Evolutionary conservation across 805 yeast genomes (phyloP), one percentile per base, ranked within the genome.

Genomic region (Zygosaccharomyces rouxii): DNA sequence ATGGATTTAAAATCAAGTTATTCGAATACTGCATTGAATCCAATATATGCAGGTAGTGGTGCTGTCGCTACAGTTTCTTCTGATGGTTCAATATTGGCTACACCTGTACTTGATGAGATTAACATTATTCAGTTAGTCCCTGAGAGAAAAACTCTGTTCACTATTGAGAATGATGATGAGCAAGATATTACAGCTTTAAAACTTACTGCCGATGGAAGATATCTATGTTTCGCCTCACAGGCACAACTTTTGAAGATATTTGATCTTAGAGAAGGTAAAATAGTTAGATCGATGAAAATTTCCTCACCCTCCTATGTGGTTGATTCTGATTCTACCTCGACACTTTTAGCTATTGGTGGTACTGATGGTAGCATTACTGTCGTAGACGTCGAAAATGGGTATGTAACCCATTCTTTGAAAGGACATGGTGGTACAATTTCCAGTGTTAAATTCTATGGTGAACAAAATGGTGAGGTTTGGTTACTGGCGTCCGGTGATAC

Each of bases 371-470:
- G 82, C 37, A 85, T 90, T 14, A 82, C 87, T 39, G 95, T 94
- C 1, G 89, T 95, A 84, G 99, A 94, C 66, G 76, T 94, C 31
- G 90, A 82, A 54, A 89, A 89, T 30, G 90, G 94, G 1, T 88
- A 77, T 55, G 79, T 85, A 3, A 94, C 99, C 0, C 99, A 94
- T 67, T 82, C 88, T 11, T 76, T 94, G 49, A 85, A 86, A 65
- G 98, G 99, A 0, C 99, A 94, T 65, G 95, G 96, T 18, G 83
- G 94, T 10, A 85, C 95, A 2, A 76, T 92, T 35, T 84, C 95
- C 40, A 80, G 94, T 3, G 66, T 92, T 47, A 69, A 71, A 41
- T 89, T 94, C 64, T 76, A 77, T 62, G 97, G 97, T 9, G 81
- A 80, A 52, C 70, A 80, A 38, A 84, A 86, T 55, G 73, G 83